phyloP scores from a whole-genome alignment of 2,329 filamentous ascomycete species.

The Diaporthe sp. region DNA sequence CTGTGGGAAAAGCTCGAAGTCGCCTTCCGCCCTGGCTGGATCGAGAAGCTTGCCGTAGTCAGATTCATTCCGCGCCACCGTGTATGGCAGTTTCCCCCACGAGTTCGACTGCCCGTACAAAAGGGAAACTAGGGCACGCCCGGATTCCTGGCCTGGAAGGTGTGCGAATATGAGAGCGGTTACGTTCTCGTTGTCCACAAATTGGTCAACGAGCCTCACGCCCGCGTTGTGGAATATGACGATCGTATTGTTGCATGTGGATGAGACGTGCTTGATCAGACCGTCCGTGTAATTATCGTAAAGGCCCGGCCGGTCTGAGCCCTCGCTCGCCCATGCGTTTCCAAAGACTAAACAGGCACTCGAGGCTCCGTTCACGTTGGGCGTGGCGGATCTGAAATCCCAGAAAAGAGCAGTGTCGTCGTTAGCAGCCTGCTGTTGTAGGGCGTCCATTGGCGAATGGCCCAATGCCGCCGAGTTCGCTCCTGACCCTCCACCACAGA shows the following conservation, averaged over 20 bases:
- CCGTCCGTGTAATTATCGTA: slow-evolving; percentile 76
- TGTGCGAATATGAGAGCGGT: slow-evolving; percentile 75
- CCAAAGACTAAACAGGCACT: slow-evolving; percentile 79
- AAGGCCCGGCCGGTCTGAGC: slow-evolving; percentile 72
- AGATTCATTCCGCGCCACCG: slow-evolving; percentile 66
- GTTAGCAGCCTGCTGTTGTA: slow-evolving; percentile 63
- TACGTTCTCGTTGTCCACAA: slow-evolving; percentile 74
- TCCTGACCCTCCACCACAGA: slow-evolving; percentile 61
- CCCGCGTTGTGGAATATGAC: slow-evolving; percentile 77
- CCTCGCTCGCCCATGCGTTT: slow-evolving; percentile 80
- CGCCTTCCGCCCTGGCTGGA: slow-evolving; percentile 60
- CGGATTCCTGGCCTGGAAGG: slow-evolving; percentile 74
- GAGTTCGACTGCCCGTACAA: slow-evolving; percentile 70
- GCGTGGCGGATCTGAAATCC: slow-evolving; percentile 66
- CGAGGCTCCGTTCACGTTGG: slow-evolving; percentile 62
- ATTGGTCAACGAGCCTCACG: slow-evolving; percentile 70
- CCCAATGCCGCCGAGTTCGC: slow-evolving; percentile 56
- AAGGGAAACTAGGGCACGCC: slow-evolving; percentile 66
- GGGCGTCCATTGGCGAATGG: slow-evolving; percentile 67
- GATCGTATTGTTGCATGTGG: slow-evolving; percentile 71
- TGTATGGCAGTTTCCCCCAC: slow-evolving; percentile 73
- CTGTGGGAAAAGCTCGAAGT: slow-evolving; percentile 65
- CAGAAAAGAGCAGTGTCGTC: slow-evolving; percentile 71
- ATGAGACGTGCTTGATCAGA: slow-evolving; percentile 69
- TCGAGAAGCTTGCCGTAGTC: slow-evolving; percentile 66